phyloP scores from a whole-genome alignment of 441 rosid genomes.

The Pelargonium myrrhifolium region DNA sequence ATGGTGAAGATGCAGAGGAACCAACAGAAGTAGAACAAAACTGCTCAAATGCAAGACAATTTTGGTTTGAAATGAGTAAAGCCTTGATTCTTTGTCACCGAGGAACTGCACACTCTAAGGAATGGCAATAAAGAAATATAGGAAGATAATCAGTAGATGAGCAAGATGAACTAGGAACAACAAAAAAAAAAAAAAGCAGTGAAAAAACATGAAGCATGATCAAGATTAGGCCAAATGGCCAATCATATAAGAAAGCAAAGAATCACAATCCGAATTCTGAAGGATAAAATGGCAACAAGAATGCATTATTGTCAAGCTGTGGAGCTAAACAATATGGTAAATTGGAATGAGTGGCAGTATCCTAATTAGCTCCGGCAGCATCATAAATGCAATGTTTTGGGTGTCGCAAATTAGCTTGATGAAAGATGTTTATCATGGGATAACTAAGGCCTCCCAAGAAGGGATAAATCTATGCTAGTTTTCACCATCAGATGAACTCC shows the following conservation, averaged over 20 bases:
- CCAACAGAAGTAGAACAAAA: conserved; percentile 13
- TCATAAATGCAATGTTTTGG: neutral
- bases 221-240: conserved; percentile 1
- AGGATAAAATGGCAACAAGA: conserved; percentile 8
- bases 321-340: neutral
- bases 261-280: neutral
- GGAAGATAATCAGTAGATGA: conserved; percentile 28
- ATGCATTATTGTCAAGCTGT: neutral
- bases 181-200: conserved; percentile 6
- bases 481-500: neutral
- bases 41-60: conserved; percentile 20
- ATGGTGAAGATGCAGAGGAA: conserved; percentile 16
- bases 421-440: neutral
- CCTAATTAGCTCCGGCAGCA: conserved; percentile 6
- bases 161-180: conserved; percentile 14
- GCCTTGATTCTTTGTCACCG: conserved; percentile 52
- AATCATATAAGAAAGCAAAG: neutral
- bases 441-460: conserved; percentile 4
- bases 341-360: neutral
- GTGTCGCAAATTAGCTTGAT: neutral
- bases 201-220: conserved; percentile 12
- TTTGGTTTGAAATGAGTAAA: conserved; percentile 19
- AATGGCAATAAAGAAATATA: conserved; percentile 26
- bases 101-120: conserved; percentile 78
- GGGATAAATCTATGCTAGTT: neutral